Evolutionary conservation across 2,329 filamentous ascomycete species (phyloP), one percentile per base, ranked within the genome.

Genomic region (Phyllosticta citribraziliensis): DNA sequence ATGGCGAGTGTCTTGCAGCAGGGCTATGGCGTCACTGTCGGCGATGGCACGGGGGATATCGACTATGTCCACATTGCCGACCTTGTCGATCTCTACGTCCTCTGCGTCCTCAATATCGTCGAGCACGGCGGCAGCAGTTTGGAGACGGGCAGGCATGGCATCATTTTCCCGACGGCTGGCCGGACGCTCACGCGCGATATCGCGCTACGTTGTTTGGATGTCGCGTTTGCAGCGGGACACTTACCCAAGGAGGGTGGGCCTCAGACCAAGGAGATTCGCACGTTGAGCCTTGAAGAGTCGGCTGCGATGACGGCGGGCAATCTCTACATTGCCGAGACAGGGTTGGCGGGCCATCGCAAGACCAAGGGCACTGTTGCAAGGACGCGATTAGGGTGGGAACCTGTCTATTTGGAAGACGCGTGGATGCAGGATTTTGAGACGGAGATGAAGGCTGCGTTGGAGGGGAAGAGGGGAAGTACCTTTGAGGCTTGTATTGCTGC

Each of bases 1-100:
- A 53, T 66, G 55, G 57, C 53, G 54, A 66, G 66, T 27, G 61
- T 64, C 17, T 55, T 67, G 4, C 58, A 66, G 51, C 64, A 66
- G 55, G 64, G 66, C 0, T 61, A 68, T 53, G 66, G 63, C 1
- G 66, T 62, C 51, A 67, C 66, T 35, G 55, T 66, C 6, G 66
- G 66, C 27, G 64, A 67, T 6, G 33, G 33, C 33, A 64, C 61
- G 20, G 66, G 63, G 8, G 65, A 65, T n/a, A 65, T 68, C 24
- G 66, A 67, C 52, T 65, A 63, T 57, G 63, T 66, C 9, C 66
- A 68, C 35, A 55, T 68, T 1, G 5, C 60, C 2, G 65, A 68
- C 52, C 57, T 67, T 10, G 65, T 65, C 10, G 62, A 64, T 22
- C 56, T 65, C 5, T 66, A 62, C 9, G 59, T 68, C 17, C 64